Conservation (phyloP, 2,329 filamentous ascomycete species). For the Beauveria varroae region DNA sequence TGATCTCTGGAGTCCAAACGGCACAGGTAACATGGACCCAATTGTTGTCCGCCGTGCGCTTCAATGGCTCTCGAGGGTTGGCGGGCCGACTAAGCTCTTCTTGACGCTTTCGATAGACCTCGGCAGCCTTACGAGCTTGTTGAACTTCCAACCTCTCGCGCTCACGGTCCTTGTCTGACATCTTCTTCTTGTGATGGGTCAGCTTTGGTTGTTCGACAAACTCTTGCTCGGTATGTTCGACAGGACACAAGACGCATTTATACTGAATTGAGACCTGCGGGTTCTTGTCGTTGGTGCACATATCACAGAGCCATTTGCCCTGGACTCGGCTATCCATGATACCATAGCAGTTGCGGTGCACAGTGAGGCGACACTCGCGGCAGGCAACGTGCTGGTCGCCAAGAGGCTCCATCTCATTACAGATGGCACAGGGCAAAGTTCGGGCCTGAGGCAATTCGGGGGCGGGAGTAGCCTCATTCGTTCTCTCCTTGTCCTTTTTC, state of each 20-base stretch:
- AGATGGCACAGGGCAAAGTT: conserved; percentile 77
- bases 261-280: conserved; percentile 91
- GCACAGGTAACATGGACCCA: conserved; percentile 97
- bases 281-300: conserved; percentile 89
- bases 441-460: conserved; percentile 75
- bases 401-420: conserved; percentile 62
- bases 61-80: conserved; percentile 82
- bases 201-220: conserved; percentile 63
- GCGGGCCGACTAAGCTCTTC: conserved; percentile 75
- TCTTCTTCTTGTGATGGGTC: conserved; percentile 68
- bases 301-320: conserved; percentile 90
- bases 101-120: conserved; percentile 78
- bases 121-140: conserved; percentile 67
- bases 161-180: conserved; percentile 79
- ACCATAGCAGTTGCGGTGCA: conserved; percentile 92
- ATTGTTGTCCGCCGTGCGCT: conserved; percentile 91
- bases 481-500: conserved; percentile 51
- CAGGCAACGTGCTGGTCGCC: conserved; percentile 72
- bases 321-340: conserved; percentile 60
- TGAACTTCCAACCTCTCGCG: conserved; percentile 83
- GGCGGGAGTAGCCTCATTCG: conserved; percentile 45
- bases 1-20: conserved; percentile 84
- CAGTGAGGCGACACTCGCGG: conserved; percentile 80
- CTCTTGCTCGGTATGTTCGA: conserved; percentile 73
- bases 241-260: conserved; percentile 85